Conservation (phyloP, 768 basidiomycete species). For the Amanita exitialis region DNA sequence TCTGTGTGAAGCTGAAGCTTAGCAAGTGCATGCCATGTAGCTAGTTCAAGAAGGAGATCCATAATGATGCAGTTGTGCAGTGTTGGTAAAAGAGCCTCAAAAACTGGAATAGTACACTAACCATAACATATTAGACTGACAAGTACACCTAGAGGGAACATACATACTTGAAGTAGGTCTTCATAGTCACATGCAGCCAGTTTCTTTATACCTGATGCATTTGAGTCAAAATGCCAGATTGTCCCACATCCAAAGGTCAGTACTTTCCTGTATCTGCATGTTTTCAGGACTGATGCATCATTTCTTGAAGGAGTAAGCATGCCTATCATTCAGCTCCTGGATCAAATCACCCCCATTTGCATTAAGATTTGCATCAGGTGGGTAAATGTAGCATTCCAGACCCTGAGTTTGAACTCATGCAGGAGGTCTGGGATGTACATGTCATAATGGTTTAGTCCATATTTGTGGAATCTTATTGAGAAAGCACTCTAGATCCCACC, state of each 20-base stretch:
- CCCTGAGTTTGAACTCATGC: too few relatives aligned
- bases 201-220: slow-evolving; percentile 23
- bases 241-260: slow-evolving; percentile 5
- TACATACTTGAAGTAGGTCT: slow-evolving; percentile 29
- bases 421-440: too few relatives aligned
- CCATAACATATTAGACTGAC: neutral
- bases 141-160: neutral
- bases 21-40: slow-evolving; percentile 25
- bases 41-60: slow-evolving; percentile 21
- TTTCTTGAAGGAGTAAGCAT: too few relatives aligned
- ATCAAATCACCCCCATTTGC: too few relatives aligned
- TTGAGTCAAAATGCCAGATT: slow-evolving; percentile 24
- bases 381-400: too few relatives aligned
- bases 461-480: too few relatives aligned
- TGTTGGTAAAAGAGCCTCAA: slow-evolving; percentile 26
- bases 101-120: slow-evolving; percentile 22
- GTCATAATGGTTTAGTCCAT: too few relatives aligned
- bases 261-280: too few relatives aligned
- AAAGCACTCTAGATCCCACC: too few relatives aligned
- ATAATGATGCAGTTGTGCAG: slow-evolving; percentile 17
- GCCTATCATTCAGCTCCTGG: too few relatives aligned
- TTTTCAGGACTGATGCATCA: too few relatives aligned
- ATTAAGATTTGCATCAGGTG: too few relatives aligned
- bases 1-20: slow-evolving; percentile 17
- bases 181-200: slow-evolving; percentile 27